Evolutionary conservation across 169 alveolate genomes (phyloP).

Genomic region (Eimeria brunetti): DNA sequence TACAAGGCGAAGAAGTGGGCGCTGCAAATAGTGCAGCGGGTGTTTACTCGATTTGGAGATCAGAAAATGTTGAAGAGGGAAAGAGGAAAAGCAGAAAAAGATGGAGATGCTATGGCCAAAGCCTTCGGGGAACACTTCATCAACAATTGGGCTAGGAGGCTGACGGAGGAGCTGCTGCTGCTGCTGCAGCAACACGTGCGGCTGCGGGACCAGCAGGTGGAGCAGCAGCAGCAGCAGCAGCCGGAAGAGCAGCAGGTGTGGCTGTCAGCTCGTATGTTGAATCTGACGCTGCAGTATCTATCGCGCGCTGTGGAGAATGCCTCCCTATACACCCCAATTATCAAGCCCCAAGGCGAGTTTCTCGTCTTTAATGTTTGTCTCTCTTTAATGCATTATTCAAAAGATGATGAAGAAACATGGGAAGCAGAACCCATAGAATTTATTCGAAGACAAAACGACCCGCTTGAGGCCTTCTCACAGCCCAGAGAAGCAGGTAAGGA

Average conservation of each 20-base stretch:
- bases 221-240: too few species aligned
- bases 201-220: too few species aligned
- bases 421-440: conserved; percentile 64
- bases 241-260: too few species aligned
- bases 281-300: conserved; percentile 28
- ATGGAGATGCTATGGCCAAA: background rate
- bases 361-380: conserved; percentile 35
- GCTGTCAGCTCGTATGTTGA: conserved; percentile 65
- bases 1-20: conserved; percentile 78
- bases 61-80: conserved; percentile 44
- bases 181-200: too few species aligned
- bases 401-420: conserved; percentile 67
- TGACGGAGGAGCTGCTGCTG: conserved; percentile 69
- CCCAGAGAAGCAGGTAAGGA: conserved; percentile 75
- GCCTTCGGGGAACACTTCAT: conserved; percentile 33
- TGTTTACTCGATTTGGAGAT: conserved; percentile 67
- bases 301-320: conserved; percentile 22
- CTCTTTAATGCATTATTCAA: conserved; percentile 33
- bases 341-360: conserved; percentile 61
- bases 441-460: conserved; percentile 56
- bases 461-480: conserved; percentile 49
- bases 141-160: conserved; percentile 35
- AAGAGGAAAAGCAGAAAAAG: background rate
- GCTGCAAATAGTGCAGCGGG: conserved; percentile 62
- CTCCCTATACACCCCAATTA: conserved; percentile 21